These are phyloP conservation scores for Pilasporangium apinafurcum DNA, from an alignment of 352 stramenopile genomes.

Conservation along the genomic window DNA sequence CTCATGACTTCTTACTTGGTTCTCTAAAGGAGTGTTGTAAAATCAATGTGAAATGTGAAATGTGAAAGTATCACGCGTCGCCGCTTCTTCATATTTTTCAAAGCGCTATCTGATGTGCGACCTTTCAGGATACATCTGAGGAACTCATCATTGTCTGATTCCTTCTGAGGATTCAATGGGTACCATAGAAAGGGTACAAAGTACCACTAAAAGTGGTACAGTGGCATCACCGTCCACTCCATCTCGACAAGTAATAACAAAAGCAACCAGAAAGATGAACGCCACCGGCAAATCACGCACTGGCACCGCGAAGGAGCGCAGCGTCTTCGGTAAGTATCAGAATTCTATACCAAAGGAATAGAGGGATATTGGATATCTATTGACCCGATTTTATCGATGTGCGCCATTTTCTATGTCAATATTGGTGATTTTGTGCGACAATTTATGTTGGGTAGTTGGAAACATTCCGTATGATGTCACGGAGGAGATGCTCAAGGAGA, in stretches of 20 bases:
- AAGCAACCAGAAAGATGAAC: constrained; percentile 14
- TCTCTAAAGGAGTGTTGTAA: no score
- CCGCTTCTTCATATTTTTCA: no score
- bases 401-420: not conserved
- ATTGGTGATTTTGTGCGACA: constrained; percentile 1
- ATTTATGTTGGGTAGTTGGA: constrained; percentile 39
- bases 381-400: not conserved
- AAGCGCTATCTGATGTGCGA: not conserved
- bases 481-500: constrained; percentile 82
- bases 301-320: constrained; percentile 76
- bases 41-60: no score
- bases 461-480: constrained; percentile 89
- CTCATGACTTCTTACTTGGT: no score
- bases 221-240: not conserved
- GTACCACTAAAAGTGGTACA: not conserved
- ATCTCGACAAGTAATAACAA: not conserved
- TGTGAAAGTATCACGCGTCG: no score
- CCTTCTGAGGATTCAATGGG: no score
- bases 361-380: not conserved
- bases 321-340: constrained; percentile 68
- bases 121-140: constrained; percentile 1
- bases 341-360: not conserved
- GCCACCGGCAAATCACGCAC: constrained; percentile 37
- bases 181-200: not conserved
- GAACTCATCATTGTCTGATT: no score